Evolutionary conservation across 805 yeast genomes (phyloP).

Genomic region (Myxozyma sirexii): DNA sequence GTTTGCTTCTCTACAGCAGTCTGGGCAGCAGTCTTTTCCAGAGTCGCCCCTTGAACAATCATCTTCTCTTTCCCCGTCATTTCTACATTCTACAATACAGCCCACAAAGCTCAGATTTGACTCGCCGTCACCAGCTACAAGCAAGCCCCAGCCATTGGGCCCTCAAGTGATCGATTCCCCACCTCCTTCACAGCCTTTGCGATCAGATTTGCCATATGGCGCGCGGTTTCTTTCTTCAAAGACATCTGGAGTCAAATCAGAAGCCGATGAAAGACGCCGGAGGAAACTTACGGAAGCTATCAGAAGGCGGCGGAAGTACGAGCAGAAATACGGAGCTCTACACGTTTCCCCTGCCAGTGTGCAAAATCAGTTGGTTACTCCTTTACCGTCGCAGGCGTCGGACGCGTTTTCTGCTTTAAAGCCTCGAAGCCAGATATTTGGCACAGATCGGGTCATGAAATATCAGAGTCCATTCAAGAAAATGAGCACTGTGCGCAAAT

Average conservation of each 20-base stretch:
- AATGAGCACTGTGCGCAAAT: not conserved
- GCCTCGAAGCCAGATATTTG: not conserved
- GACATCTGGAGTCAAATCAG: not conserved
- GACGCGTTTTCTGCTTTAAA: not conserved
- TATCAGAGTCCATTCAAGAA: constrained; percentile 25
- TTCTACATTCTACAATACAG: not conserved
- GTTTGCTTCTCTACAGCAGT: too few species aligned
- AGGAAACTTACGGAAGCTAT: constrained; percentile 17
- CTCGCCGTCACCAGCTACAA: not conserved
- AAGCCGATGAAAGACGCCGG: constrained; percentile 15
- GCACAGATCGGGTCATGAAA: constrained; percentile 9
- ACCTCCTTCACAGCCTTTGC: not conserved
- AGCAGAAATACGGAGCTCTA: constrained; percentile 12
- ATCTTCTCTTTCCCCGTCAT: not conserved
- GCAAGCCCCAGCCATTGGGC: not conserved
- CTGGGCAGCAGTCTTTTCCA: not conserved
- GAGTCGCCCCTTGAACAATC: not conserved
- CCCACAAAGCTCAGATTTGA: not conserved
- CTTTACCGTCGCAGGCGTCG: not conserved
- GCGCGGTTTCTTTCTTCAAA: constrained; percentile 9
- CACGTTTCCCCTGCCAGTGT: not conserved
- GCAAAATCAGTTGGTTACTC: not conserved
- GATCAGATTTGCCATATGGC: constrained; percentile 18
- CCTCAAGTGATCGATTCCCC: not conserved
- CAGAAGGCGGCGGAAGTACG: constrained; percentile 13